Evolutionary conservation across 1,284 basidiomycete species (phyloP), one percentile per base, ranked within the genome.

Genomic region (Ustilago esculenta): DNA sequence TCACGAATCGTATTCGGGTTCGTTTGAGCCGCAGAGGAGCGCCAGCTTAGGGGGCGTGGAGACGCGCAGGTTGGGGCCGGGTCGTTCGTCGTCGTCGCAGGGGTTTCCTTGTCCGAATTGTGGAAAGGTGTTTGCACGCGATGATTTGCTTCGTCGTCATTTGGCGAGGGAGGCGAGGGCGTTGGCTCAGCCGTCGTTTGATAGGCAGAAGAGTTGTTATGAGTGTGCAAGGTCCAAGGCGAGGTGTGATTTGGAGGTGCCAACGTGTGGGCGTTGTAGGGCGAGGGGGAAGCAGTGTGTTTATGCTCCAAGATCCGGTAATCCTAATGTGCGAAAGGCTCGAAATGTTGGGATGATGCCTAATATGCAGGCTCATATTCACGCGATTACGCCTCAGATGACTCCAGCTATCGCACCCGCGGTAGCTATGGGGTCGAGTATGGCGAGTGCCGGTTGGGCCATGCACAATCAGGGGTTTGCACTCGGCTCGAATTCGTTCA

Each of bases 241-340:
- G 20, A 53, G 76, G 25, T 78, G 76, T 48, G 76, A 78, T 45
- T 65, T 78, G 39, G 76, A 78, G 24, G 74, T 78, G 1, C 76
- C 76, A 8, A 52, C 72, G 1, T 78, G 76, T 41, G 75, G 76
- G 15, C 64, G 76, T 48, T 78, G 76, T 40, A 59, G 71, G 17
- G 47, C 55, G n/a, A 51, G 75, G 32, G 67, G 67, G n/a, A 78
- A 78, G 39, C 60, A 52, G 30, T 78, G 76, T 57, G 45, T 32
- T 17, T 78, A 78, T 30, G 76, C 76, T 24, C 73, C 76, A 5
- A 54, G 75, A 24, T 75, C 74, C 21, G 74, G 76, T 18, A 76
- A 76, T 18, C 76, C 76, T 33, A 78, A 76, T 27, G 74, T 76
- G 12, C 51, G 73, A 30, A 63, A 66, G 35, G 64, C 67, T n/a